Conservation (phyloP, 78 protist species). For the Planoprotostelium fungivorum region DNA sequence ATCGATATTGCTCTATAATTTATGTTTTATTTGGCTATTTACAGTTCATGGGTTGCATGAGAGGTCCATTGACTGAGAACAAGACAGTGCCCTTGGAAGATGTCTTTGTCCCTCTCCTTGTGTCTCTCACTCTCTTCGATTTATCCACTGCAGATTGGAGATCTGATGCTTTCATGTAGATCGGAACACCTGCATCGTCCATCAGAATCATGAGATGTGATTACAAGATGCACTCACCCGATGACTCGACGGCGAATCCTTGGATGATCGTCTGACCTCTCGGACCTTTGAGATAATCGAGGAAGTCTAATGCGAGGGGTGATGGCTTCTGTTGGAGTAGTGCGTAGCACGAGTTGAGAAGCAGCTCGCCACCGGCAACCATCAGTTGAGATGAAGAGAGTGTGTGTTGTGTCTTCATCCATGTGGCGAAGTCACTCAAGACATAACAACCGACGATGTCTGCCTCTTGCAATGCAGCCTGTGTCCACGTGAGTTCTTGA, state of each 20-base stretch:
- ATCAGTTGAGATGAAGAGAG: not conserved
- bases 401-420: not conserved
- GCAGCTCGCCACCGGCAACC: not conserved
- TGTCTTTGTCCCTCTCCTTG: too few relatives aligned
- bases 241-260: not conserved
- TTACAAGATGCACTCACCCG: not conserved
- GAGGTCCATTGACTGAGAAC: too few relatives aligned
- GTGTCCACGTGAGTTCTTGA: too few relatives aligned
- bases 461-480: not conserved
- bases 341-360: not conserved
- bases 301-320: not conserved
- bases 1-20: too few relatives aligned
- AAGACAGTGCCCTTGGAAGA: too few relatives aligned
- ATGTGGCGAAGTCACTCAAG: not conserved
- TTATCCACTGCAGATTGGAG: not conserved
- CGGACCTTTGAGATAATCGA: not conserved
- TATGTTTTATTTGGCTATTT: too few relatives aligned
- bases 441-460: not conserved
- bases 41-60: too few relatives aligned
- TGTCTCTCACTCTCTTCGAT: too few relatives aligned
- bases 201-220: not conserved
- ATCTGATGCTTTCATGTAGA: not conserved
- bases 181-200: not conserved
- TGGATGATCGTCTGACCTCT: not conserved
- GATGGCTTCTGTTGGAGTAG: not conserved